A percentile compares a stretch with the other conserved stretches of the same genome.
Conservation (phyloP, 2,329 filamentous ascomycete species). For the Elsinoe perseae region DNA sequence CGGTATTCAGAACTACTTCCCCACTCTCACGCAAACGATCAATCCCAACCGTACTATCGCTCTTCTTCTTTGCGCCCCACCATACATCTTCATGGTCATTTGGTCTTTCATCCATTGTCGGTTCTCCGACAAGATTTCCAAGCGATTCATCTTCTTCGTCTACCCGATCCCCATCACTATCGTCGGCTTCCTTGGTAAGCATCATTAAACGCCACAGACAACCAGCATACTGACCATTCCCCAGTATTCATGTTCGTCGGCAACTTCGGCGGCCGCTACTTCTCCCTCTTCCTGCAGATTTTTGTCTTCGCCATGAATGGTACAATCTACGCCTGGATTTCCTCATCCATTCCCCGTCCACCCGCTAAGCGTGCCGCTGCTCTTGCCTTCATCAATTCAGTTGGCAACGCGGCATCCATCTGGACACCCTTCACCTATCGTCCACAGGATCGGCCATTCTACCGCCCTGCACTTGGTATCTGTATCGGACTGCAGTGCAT, state of each 20-base stretch:
- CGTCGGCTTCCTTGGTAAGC: conserved; percentile 37
- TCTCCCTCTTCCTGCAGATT: conserved; percentile 49
- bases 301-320: conserved; percentile 51
- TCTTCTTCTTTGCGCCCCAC: conserved; percentile 45
- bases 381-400: conserved; percentile 67
- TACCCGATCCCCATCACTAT: conserved; percentile 47
- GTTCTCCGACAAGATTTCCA: conserved; percentile 38
- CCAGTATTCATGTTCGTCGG: conserved; percentile 46
- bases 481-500: conserved; percentile 27
- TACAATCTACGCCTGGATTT: conserved; percentile 67
- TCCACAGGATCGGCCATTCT: conserved; percentile 23
- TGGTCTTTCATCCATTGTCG: conserved; percentile 40
- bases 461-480: conserved; percentile 29
- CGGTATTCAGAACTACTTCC: conserved; percentile 52
- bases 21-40: conserved; percentile 42
- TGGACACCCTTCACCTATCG: conserved; percentile 42
- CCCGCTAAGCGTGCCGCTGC: conserved; percentile 67
- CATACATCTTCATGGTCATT: conserved; percentile 48
- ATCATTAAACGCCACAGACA: no score
- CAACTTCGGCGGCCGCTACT: conserved; percentile 47
- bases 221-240: not conserved
- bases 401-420: conserved; percentile 62
- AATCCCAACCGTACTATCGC: conserved; percentile 40
- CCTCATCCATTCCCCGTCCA: conserved; percentile 65
- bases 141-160: conserved; percentile 47